Conservation (phyloP, 2,329 filamentous ascomycete genomes). For the Lachnellula cervina region DNA sequence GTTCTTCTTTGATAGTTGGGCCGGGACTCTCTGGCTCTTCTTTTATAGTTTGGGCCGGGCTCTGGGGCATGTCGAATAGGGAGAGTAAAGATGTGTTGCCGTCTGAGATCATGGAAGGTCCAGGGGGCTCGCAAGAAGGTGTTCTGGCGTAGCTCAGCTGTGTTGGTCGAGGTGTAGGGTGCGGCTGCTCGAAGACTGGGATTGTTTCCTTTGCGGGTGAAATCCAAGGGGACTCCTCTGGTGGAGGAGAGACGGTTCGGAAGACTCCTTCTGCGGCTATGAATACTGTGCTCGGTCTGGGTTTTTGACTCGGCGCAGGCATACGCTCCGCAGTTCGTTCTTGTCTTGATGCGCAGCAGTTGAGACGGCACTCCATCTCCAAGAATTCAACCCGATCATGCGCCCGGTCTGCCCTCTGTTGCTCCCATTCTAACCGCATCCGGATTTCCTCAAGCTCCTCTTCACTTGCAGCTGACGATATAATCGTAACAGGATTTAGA, state of each 20-base stretch:
- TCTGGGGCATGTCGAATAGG: slow-evolving; percentile 51
- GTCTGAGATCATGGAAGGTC: slow-evolving; percentile 50
- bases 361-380: slow-evolving; percentile 67
- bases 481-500: slow-evolving; percentile 44
- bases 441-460: slow-evolving; percentile 42
- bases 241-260: slow-evolving; percentile 46
- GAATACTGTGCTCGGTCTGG: slow-evolving; percentile 37
- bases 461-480: slow-evolving; percentile 47
- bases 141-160: slow-evolving; percentile 46
- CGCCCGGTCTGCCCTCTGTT: slow-evolving; percentile 59
- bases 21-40: slow-evolving; percentile 16
- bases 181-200: slow-evolving; percentile 1
- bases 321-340: slow-evolving; percentile 6
- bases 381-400: slow-evolving; percentile 72
- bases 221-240: slow-evolving; percentile 24
- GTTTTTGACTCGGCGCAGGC: background rate
- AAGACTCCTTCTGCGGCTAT: slow-evolving; percentile 60
- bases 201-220: slow-evolving; percentile 18
- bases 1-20: slow-evolving; percentile 1
- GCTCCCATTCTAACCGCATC: slow-evolving; percentile 42
- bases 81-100: slow-evolving; percentile 56
- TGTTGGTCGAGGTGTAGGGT: background rate
- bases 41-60: slow-evolving; percentile 22
- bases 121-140: slow-evolving; percentile 57
- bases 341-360: slow-evolving; percentile 55